phyloP scores from a whole-genome alignment of 345 rosid genomes.

The Aquilaria yunnanensis region DNA sequence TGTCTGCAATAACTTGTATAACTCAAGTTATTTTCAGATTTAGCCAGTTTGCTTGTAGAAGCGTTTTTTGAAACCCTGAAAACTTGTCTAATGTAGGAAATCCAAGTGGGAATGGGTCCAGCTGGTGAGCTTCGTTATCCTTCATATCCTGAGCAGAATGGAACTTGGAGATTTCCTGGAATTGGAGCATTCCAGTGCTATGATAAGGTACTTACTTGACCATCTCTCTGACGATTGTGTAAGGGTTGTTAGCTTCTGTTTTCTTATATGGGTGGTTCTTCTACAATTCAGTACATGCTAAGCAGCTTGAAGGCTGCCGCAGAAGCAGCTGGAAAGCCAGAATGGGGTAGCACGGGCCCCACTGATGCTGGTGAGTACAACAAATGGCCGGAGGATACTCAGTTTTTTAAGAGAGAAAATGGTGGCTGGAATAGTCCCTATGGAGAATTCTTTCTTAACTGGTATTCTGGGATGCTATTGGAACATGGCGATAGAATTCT shows the following conservation, averaged over 20 bases:
- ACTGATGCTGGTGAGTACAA: slow-evolving; percentile 95
- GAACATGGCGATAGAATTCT: slow-evolving; percentile 83
- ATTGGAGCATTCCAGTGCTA: slow-evolving; percentile 98
- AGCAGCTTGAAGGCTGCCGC: slow-evolving; percentile 88
- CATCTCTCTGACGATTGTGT: not conserved
- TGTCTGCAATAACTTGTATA: too few species aligned
- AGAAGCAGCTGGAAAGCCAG: slow-evolving; percentile 80
- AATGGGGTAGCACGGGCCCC: slow-evolving; percentile 94
- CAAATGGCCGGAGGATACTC: slow-evolving; percentile 96
- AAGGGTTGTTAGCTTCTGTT: not conserved
- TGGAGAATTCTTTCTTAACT: slow-evolving; percentile 84
- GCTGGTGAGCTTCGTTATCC: slow-evolving; percentile 97
- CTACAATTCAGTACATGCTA: slow-evolving; percentile 58
- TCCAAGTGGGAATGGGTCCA: slow-evolving; percentile 99
- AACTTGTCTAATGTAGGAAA: slow-evolving; percentile 49
- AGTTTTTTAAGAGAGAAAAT: slow-evolving; percentile 65
- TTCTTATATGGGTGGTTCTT: slow-evolving; percentile 2
- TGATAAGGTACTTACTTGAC: slow-evolving; percentile 55
- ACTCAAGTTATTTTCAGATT: too few species aligned
- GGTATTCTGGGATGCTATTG: slow-evolving; percentile 88
- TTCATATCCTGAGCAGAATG: slow-evolving; percentile 81
- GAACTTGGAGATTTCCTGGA: slow-evolving; percentile 95
- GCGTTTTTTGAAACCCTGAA: too few species aligned
- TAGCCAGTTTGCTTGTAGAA: too few species aligned
- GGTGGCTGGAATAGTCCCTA: slow-evolving; percentile 83